phyloP scores from a whole-genome alignment of 73 alveolate genomes.

The Effrenium voratum region DNA sequence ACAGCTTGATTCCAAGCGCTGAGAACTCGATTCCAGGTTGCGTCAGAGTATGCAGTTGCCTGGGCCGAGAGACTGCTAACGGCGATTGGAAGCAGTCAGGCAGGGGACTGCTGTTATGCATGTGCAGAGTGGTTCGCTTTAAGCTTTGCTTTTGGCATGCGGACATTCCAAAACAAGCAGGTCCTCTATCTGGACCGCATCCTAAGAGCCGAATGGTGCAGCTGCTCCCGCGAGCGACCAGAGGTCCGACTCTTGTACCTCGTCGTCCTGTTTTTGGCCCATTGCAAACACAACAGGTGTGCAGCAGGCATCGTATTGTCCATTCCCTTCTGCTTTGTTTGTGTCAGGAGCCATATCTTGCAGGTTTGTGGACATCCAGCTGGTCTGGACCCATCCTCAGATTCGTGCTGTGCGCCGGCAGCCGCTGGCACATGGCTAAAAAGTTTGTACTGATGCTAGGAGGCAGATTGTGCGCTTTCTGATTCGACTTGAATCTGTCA shows the following conservation, averaged over 20 bases:
- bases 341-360: conserved; percentile 53
- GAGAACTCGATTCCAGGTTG: conserved; percentile 30
- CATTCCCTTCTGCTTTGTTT: not conserved
- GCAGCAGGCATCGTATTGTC: not conserved
- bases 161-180: not conserved
- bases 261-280: not conserved
- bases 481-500: too few relatives aligned
- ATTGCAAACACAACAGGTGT: not conserved
- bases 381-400: not conserved
- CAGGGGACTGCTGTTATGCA: not conserved
- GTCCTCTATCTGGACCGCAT: conserved; percentile 74
- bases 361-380: conserved; percentile 63
- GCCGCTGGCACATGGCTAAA: not conserved
- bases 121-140: not conserved
- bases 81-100: not conserved
- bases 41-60: conserved; percentile 64
- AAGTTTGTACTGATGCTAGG: not conserved
- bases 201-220: conserved; percentile 77
- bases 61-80: conserved; percentile 71
- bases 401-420: too few relatives aligned
- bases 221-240: conserved; percentile 15
- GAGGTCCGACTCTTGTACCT: not conserved
- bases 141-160: too few relatives aligned
- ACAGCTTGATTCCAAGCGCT: not conserved
- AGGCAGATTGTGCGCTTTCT: too few relatives aligned